A percentile compares a stretch with the other conserved stretches of the same genome.
Conservation (phyloP, 441 rosid species). For the Euphorbia neoarborescens region DNA sequence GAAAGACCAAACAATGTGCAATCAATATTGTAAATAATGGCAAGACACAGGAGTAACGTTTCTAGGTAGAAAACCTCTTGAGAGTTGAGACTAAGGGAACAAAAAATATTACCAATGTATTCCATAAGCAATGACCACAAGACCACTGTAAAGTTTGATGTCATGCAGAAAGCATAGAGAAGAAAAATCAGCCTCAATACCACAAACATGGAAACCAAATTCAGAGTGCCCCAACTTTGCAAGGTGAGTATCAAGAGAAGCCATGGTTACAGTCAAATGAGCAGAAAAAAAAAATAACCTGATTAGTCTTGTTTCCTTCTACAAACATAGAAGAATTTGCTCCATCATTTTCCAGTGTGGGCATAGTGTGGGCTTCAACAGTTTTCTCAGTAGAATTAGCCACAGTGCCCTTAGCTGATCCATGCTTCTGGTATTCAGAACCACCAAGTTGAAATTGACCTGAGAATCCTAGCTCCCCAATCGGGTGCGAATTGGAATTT, state of each 20-base stretch:
- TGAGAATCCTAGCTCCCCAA: conserved; percentile 37
- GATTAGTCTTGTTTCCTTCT: conserved; percentile 39
- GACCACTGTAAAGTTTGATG: background rate
- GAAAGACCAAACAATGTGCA: background rate
- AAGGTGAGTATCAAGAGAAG: background rate
- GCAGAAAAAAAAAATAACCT: conserved; percentile 31
- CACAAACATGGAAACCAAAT: too few relatives aligned
- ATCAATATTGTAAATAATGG: background rate
- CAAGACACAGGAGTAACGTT: background rate
- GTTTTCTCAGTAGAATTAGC: conserved; percentile 23
- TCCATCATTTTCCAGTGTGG: conserved; percentile 42
- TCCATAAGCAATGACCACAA: background rate
- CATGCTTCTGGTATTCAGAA: conserved; percentile 28
- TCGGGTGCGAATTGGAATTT: conserved; percentile 32
- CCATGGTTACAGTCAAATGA: background rate
- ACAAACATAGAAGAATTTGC: conserved; percentile 38
- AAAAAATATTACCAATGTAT: background rate
- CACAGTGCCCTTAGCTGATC: conserved; percentile 19
- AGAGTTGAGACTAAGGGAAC: background rate
- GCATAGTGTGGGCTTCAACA: conserved; percentile 27
- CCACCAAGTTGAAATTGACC: conserved; percentile 28
- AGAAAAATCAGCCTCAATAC: background rate
- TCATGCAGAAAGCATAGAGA: background rate
- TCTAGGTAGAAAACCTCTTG: background rate
- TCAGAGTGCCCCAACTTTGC: background rate